Evolutionary conservation across 2,329 filamentous ascomycete species (phyloP), one percentile per base, ranked within the genome.

Genomic region (Penicillium sp.): DNA sequence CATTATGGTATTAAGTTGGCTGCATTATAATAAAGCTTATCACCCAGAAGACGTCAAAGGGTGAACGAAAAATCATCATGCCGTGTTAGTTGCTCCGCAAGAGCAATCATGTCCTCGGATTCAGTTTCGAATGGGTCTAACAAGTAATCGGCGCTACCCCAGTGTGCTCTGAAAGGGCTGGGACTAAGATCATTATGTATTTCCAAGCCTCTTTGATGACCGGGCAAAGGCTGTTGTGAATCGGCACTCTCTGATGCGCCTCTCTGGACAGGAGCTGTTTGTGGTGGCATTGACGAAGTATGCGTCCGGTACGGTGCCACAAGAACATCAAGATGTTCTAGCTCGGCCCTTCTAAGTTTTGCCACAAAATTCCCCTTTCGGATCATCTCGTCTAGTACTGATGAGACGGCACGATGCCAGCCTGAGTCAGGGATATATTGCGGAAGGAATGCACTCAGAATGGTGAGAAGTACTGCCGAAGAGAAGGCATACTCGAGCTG

Each of bases 401-500:
- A 36, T n/a, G 29, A 34, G 8, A 36, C 34, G 2, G 44, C 28
- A 47, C 18, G 9, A 10, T n/a, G 28, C 44, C 44, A 47, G 6
- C 18, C 29, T 2, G 18, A 14, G 10, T 36, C 44, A 21, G 18
- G 18, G 2, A 37, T 16, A 13, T 37, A 37, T 19, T 18, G 1
- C 10, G 34, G 18, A 2, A 19, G 28, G 18, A 47, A 33, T 4
- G 44, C 29, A 11, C 18, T 28, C 29, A 47, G 29, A 10, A 47
- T 47, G 5, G 18, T 23, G 3, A 47, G 29, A 2, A 47, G 18
- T 14, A 47, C 29, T 4, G 49, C 26, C 3, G 49, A 45, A 6
- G 42, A 44, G 16, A 44, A 34, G 14, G 49, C 42, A 21, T 51
- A 44, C 28, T 51, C 49, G 19, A 51, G 33, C 24, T 26, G 26